Conservation (phyloP, 2,329 filamentous ascomycete species). For the Pseudogymnoascus sp. region DNA sequence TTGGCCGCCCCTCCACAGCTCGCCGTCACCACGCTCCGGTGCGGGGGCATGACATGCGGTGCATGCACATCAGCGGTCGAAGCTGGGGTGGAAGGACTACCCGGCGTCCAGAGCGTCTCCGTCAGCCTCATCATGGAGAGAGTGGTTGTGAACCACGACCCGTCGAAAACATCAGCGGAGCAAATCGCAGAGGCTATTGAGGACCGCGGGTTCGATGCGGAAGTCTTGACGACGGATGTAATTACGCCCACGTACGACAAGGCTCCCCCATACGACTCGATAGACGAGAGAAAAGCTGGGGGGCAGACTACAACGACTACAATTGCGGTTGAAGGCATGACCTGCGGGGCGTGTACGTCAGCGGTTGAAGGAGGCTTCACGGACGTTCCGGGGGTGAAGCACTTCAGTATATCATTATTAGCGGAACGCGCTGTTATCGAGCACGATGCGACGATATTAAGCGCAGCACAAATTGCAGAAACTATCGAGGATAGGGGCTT, state of each 20-base stretch:
- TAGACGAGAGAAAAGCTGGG: constrained; percentile 24
- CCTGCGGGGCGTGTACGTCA: constrained; percentile 81
- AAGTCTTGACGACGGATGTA: constrained; percentile 75
- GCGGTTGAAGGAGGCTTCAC: constrained; percentile 76
- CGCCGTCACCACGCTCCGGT: constrained; percentile 82
- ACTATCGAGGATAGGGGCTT: constrained; percentile 67
- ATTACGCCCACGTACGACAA: constrained; percentile 41
- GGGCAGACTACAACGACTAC: constrained; percentile 50
- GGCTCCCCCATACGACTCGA: constrained; percentile 28
- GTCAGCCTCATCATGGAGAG: constrained; percentile 93
- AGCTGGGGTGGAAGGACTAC: constrained; percentile 73
- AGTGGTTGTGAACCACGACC: constrained; percentile 88
- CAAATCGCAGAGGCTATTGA: constrained; percentile 79
- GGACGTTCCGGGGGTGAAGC: constrained; percentile 61
- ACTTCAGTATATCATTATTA: constrained; percentile 73
- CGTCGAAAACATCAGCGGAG: constrained; percentile 62
- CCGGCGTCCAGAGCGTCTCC: constrained; percentile 77
- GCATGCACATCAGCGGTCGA: constrained; percentile 95
- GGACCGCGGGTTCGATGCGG: constrained; percentile 83
- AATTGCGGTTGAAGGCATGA: constrained; percentile 78
- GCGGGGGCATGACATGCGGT: constrained; percentile 88
- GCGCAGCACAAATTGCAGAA: constrained; percentile 44
- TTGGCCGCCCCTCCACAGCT: constrained; percentile 46
- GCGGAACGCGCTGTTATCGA: constrained; percentile 80
- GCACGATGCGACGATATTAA: constrained; percentile 54